Evolutionary conservation across 139 green algal genomes (phyloP), one percentile per base, ranked within the genome.

Genomic region (Trebouxia sp.): DNA sequence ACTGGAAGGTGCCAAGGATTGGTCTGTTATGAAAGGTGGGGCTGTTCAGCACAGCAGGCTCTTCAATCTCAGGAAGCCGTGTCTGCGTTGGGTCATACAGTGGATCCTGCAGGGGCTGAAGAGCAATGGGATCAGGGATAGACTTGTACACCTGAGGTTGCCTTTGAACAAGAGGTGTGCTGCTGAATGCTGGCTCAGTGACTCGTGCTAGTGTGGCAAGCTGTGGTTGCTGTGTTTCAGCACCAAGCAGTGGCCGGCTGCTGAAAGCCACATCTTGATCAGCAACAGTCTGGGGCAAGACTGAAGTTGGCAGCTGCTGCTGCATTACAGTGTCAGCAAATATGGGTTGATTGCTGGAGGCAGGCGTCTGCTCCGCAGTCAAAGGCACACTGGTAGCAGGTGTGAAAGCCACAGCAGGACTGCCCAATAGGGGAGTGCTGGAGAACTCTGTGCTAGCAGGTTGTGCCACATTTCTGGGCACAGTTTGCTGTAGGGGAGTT

Each of bases 1-100:
- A 26, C 24, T 15, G 9, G 32, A 14, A n/a, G 32, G 14, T 72
- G 9, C 12, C 32, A 45, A 72, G 43, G 20, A 72, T 45, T 30
- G 62, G 62, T 35, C 62, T 72, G 62, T 35, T 72, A 10, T 72
- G 62, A 17, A 72, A 72, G 2, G 32, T 72, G 4, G 62, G 62
- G 11, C 62, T 70, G 62, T 6, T 6, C n/a, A 26, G 28, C 11
- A 28, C 62, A 72, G 32, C 62, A 43, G 32, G 62, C 5, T 32
- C 7, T 35, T 45, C 62, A 43, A 7, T 22, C 62, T 72, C n/a
- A n/a, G n/a, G n/a, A n/a, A n/a, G n/a, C n/a, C n/a, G n/a, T n/a
- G n/a, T n/a, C n/a, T n/a, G n/a, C n/a, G n/a, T n/a, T n/a, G n/a
- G n/a, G n/a, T n/a, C n/a, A n/a, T n/a, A n/a, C n/a, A n/a, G n/a